Evolutionary conservation across 140 eudicot genomes (phyloP).

Genomic region (Flaveria floridana): DNA sequence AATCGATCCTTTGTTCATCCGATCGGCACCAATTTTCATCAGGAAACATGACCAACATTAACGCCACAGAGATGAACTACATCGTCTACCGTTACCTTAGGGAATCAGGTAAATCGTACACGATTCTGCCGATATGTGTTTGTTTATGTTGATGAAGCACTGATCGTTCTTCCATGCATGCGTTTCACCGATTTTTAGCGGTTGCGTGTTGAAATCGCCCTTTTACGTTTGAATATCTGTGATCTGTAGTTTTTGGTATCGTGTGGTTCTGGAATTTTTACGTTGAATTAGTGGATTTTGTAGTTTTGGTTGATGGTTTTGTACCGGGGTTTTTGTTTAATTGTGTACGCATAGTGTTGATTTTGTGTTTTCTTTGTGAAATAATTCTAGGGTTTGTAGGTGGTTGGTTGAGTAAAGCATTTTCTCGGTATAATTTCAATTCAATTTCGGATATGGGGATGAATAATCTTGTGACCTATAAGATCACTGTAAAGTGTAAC

Average conservation of each 20-base stretch:
- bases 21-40: slow-evolving; percentile 9
- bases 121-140: background rate
- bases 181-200: slow-evolving; percentile 7
- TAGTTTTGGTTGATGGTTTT: slow-evolving; percentile 4
- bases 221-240: background rate
- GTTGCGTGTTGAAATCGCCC: slow-evolving; percentile 14
- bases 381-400: slow-evolving; percentile 23
- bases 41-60: slow-evolving; percentile 35
- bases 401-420: slow-evolving; percentile 18
- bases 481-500: background rate
- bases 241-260: background rate
- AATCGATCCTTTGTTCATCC: slow-evolving; percentile 14
- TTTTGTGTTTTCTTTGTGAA: background rate
- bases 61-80: slow-evolving; percentile 54
- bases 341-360: background rate
- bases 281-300: background rate
- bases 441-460: background rate
- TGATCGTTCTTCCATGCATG: slow-evolving; percentile 25
- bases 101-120: slow-evolving; percentile 50
- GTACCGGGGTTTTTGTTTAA: background rate
- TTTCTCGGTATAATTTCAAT: background rate
- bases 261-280: background rate
- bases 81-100: slow-evolving; percentile 57
- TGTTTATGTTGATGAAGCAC: background rate
- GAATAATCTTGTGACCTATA: too few relatives aligned